Percentiles rank a stretch among this genome's conserved stretches.
Evolutionary conservation across 225 moss, liverwort and hornwort species (phyloP).

Genomic region (Marchantia paleacea): DNA sequence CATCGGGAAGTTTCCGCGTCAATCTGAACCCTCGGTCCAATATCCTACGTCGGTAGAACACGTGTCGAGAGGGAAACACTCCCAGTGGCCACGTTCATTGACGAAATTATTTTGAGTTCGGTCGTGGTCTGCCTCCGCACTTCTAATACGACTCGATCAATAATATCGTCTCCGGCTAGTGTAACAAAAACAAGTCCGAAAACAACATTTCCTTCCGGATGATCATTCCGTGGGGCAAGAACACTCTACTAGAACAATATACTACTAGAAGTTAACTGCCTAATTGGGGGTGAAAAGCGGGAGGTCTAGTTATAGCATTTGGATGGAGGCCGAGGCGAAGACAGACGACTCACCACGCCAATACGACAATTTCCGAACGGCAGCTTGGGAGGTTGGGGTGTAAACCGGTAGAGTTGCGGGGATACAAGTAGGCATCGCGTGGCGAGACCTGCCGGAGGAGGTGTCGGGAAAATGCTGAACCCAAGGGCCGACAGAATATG

Average conservation of each 20-base stretch:
- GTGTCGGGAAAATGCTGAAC: neutral
- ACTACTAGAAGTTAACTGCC: too few species aligned
- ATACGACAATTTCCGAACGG: neutral
- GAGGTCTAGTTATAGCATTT: too few species aligned
- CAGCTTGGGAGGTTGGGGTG: neutral
- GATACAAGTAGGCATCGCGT: neutral
- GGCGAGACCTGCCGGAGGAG: neutral
- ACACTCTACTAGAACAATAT: too few species aligned
- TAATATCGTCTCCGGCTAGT: neutral
- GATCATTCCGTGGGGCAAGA: too few species aligned
- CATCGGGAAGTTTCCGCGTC: neutral
- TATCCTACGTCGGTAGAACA: neutral
- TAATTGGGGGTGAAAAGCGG: too few species aligned
- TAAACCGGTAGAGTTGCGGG: neutral
- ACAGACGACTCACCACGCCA: too few species aligned
- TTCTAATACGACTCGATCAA: neutral
- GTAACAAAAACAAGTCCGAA: too few species aligned
- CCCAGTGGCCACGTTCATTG: neutral
- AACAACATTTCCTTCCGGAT: too few species aligned
- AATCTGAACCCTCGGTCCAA: neutral
- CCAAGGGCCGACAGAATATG: conserved; percentile 3
- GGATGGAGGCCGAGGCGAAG: too few species aligned
- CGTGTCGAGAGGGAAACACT: neutral
- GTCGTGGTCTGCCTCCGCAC: neutral
- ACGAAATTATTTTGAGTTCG: neutral